Evolutionary conservation across 2,329 filamentous ascomycete genomes (phyloP), one percentile per base, ranked within the genome.

Genomic region (Apiospora hydei): DNA sequence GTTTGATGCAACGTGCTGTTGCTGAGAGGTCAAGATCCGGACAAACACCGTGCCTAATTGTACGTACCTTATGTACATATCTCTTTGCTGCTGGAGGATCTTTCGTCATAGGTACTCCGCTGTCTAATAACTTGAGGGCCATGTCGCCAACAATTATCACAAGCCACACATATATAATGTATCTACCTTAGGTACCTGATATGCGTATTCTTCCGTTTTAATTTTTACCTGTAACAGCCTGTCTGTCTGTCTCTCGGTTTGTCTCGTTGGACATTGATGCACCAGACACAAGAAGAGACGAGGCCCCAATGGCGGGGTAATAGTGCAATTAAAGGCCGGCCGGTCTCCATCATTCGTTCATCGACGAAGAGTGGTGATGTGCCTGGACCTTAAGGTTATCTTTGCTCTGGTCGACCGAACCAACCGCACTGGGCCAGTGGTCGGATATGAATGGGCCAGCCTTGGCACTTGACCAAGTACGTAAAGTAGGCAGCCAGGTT

Each of bases 371-470:
- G 34, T 34, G 34, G 26, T 8, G 26, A 61, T 13, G 70, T 71
- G 66, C 70, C 70, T 71, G 70, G 70, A 69, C 64, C 46, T 69
- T 26, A 44, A 41, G 30, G 21, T 47, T 67, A 57, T 51, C n/a
- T 30, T 18, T 47, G n/a, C 3, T 61, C 8, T 43, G 41, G 41
- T 14, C 41, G 30, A 30, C n/a, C 18, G 26, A 47, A 49, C 24
- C 49, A 24, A 30, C 24, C 53, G 26, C 24, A 57, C 21, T 41
- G 57, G 57, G 34, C 57, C 57, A 64, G 41, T 41, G 57, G 34
- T 41, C 57, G 57, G 57, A 41, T 64, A 64, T 64, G 30, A 41
- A 64, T 64, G 34, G 57, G 57, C 57, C 57, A 64, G 30, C 57
- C 57, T 38, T n/a, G 34, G 34, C 57, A 64, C 57, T 41, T 38